phyloP scores from a whole-genome alignment of 2,329 filamentous ascomycete species.

The Hypoxylon rubiginosum region DNA sequence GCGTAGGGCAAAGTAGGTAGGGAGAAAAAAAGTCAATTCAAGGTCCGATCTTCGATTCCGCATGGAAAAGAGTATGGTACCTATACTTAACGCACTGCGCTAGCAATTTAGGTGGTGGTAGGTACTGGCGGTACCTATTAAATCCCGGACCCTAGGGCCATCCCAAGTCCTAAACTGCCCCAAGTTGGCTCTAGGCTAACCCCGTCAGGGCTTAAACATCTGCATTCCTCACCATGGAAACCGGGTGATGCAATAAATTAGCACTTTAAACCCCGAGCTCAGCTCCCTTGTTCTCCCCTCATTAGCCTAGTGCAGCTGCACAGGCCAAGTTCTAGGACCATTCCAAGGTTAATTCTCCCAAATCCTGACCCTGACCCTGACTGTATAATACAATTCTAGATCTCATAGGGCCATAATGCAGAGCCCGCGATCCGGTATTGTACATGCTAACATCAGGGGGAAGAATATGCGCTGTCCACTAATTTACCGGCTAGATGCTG shows the following conservation, averaged over 20 bases:
- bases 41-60: slow-evolving; percentile 37
- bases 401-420: slow-evolving; percentile 42
- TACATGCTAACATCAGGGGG: slow-evolving; percentile 32
- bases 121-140: slow-evolving; percentile 4
- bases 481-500: slow-evolving; percentile 39
- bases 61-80: slow-evolving; percentile 36
- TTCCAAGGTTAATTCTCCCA: slow-evolving; percentile 2
- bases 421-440: slow-evolving; percentile 23
- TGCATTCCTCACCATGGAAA: slow-evolving; percentile 55
- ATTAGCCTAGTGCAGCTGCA: not conserved
- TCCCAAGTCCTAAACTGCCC: not conserved
- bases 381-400: slow-evolving; percentile 9
- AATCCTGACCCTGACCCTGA: too few relatives aligned
- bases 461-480: slow-evolving; percentile 23
- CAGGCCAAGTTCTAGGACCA: not conserved
- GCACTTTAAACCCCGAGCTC: slow-evolving; percentile 46
- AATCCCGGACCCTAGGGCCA: not conserved
- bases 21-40: slow-evolving; percentile 31
- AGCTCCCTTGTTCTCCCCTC: slow-evolving; percentile 40
- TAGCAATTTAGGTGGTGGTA: not conserved
- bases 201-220: slow-evolving; percentile 46
- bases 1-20: too few relatives aligned
- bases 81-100: not conserved
- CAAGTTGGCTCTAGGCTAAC: slow-evolving; percentile 16
- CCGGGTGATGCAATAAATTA: slow-evolving; percentile 49